phyloP scores from a whole-genome alignment of 73 alveolate species.

The Paramecium pentaurelia region DNA sequence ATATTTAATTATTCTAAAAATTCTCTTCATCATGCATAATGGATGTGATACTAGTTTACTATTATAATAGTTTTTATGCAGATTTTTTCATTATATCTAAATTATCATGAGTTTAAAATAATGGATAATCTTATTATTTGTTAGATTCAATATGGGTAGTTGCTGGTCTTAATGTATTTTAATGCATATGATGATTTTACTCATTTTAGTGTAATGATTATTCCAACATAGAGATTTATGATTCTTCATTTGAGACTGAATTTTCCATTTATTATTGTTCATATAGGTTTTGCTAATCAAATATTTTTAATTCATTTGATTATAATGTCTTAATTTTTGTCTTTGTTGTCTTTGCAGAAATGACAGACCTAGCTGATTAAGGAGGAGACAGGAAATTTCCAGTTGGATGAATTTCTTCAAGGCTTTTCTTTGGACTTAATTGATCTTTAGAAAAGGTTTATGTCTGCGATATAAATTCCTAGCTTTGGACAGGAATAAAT shows the following conservation, averaged over 20 bases:
- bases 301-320: neutral
- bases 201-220: neutral
- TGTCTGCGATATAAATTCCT: neutral
- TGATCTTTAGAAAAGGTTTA: neutral
- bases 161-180: neutral
- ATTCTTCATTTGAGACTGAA: neutral
- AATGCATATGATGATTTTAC: neutral
- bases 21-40: constrained; percentile 2
- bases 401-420: neutral
- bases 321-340: neutral
- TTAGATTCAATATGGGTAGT: neutral
- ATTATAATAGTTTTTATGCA: neutral
- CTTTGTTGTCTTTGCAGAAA: neutral
- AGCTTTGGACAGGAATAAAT: neutral
- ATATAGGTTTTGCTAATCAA: neutral
- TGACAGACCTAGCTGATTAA: neutral
- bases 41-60: neutral
- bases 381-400: neutral
- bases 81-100: neutral
- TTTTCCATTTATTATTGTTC: neutral
- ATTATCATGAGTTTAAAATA: neutral
- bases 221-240: neutral
- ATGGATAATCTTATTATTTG: neutral
- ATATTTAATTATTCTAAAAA: neutral
- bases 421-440: neutral